Percentiles rank a stretch among this genome's conserved stretches.
These are phyloP conservation scores for Ogataea wickerhamii DNA, from an alignment of 805 yeast genomes.

Conservation along the genomic window DNA sequence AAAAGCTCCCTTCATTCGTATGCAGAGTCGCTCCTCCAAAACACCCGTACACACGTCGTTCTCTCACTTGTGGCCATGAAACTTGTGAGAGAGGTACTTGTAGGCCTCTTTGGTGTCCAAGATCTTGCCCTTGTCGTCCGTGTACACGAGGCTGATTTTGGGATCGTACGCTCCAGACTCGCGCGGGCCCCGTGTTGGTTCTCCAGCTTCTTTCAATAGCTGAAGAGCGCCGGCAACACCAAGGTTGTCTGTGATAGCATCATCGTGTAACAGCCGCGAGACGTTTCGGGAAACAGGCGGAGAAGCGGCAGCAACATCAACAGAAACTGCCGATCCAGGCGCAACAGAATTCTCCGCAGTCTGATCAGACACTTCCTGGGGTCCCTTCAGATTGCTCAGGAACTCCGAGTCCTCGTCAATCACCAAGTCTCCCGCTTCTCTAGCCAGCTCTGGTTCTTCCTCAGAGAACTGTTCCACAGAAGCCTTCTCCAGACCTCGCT, in stretches of 20 bases:
- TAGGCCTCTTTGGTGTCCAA: slow-evolving; percentile 68
- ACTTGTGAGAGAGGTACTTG: slow-evolving; percentile 70
- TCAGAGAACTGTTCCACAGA: slow-evolving; percentile 3
- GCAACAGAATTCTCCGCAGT: slow-evolving; percentile 3
- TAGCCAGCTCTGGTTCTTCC: slow-evolving; percentile 15
- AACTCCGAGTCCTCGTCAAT: slow-evolving; percentile 38
- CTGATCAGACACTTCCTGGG: slow-evolving; percentile 10
- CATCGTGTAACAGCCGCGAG: slow-evolving; percentile 14
- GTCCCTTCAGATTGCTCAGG: slow-evolving; percentile 23
- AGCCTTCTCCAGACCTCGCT: slow-evolving; percentile 2
- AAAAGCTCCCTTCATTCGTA: too few species aligned
- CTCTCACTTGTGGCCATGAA: slow-evolving; percentile 52
- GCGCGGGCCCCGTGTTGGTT: slow-evolving; percentile 1
- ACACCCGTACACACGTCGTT: background rate
- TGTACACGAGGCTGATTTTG: slow-evolving; percentile 50
- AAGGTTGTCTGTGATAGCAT: slow-evolving; percentile 9
- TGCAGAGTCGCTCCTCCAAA: background rate
- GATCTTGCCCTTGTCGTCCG: slow-evolving; percentile 59
- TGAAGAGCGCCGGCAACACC: slow-evolving; percentile 38
- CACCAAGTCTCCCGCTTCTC: background rate
- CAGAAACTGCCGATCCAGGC: slow-evolving; percentile 14
- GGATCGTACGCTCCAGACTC: slow-evolving; percentile 38
- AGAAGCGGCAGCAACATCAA: too few species aligned
- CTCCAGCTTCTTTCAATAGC: slow-evolving; percentile 25
- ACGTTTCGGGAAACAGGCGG: slow-evolving; percentile 5